A percentile compares a stretch with the other conserved stretches of the same genome.
These are phyloP conservation scores for Oidium heveae DNA, from an alignment of 2,329 filamentous ascomycete species.

Conservation along the genomic window DNA sequence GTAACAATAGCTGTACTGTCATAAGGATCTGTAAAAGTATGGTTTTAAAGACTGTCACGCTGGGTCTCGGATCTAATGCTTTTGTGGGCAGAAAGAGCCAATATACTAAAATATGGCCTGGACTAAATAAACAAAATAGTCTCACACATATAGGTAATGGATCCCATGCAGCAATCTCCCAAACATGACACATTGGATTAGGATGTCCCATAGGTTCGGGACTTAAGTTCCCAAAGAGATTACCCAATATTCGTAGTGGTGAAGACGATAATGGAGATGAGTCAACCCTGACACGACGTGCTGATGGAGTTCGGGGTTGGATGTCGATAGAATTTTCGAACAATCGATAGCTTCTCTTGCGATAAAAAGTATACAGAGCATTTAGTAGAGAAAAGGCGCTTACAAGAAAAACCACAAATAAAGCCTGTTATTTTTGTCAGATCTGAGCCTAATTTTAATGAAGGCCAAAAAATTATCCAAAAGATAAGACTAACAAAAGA, in stretches of 20 bases:
- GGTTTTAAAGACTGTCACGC: slow-evolving; percentile 62
- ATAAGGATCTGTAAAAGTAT: slow-evolving; percentile 52
- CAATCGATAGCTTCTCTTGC: slow-evolving; percentile 67
- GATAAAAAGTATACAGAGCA: slow-evolving; percentile 55
- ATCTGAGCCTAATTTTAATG: background rate
- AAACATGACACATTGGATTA: slow-evolving; percentile 62
- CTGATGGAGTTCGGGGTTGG: slow-evolving; percentile 56
- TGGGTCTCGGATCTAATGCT: slow-evolving; percentile 53
- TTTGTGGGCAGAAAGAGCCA: slow-evolving; percentile 63
- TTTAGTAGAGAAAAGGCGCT: slow-evolving; percentile 44
- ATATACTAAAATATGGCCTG: slow-evolving; percentile 78
- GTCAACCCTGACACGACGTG: slow-evolving; percentile 67
- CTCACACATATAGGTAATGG: slow-evolving; percentile 62
- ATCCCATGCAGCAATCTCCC: slow-evolving; percentile 88
- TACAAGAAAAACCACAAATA: slow-evolving; percentile 46
- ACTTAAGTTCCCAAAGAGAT: slow-evolving; percentile 38
- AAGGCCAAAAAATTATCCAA: background rate
- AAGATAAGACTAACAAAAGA: slow-evolving; percentile 27
- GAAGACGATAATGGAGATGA: slow-evolving; percentile 57
- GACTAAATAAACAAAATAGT: slow-evolving; percentile 77
- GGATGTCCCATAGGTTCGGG: slow-evolving; percentile 71
- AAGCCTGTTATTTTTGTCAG: slow-evolving; percentile 23
- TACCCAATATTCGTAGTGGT: slow-evolving; percentile 49
- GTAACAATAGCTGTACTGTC: slow-evolving; percentile 48
- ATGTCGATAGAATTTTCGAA: slow-evolving; percentile 71